Conservation (phyloP, 345 rosid species). For the Alliaria petiolata region DNA sequence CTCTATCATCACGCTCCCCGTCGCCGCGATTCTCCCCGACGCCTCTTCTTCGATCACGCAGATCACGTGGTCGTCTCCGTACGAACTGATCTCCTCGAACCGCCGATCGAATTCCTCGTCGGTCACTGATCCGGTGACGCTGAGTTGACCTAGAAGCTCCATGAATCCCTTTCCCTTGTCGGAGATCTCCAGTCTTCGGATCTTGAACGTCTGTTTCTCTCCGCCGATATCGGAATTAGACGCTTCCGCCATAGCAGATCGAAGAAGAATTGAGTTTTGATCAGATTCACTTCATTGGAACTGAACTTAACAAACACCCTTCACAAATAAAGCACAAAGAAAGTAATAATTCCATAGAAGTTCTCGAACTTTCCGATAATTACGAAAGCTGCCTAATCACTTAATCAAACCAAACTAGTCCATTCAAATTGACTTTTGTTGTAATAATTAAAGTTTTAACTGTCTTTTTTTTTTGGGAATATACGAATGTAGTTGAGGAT, state of each 20-base stretch:
- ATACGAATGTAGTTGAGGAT: not conserved
- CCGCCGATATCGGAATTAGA: conserved; percentile 1
- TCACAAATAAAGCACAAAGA: not conserved
- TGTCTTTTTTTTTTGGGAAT: too few species aligned
- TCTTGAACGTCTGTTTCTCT: conserved; percentile 30
- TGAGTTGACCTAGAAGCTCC: conserved; percentile 65
- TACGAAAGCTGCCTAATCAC: not conserved
- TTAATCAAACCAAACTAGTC: not conserved
- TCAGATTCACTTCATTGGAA: not conserved
- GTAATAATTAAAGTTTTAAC: not conserved
- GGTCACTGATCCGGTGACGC: conserved; percentile 53
- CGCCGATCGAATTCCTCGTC: conserved; percentile 62
- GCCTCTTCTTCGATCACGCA: conserved; percentile 74
- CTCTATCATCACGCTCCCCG: conserved; percentile 76
- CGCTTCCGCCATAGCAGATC: conserved; percentile 22
- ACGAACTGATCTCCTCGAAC: conserved; percentile 53
- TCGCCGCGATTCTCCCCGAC: conserved; percentile 52
- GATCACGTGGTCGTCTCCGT: conserved; percentile 72
- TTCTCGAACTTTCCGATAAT: not conserved
- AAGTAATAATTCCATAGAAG: not conserved
- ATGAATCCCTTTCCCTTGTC: conserved; percentile 76
- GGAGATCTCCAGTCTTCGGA: conserved; percentile 59
- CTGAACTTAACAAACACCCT: not conserved
- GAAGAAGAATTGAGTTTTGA: not conserved
- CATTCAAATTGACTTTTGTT: not conserved